phyloP scores from a whole-genome alignment of 345 rosid genomes.

The Pistacia integerrima region DNA sequence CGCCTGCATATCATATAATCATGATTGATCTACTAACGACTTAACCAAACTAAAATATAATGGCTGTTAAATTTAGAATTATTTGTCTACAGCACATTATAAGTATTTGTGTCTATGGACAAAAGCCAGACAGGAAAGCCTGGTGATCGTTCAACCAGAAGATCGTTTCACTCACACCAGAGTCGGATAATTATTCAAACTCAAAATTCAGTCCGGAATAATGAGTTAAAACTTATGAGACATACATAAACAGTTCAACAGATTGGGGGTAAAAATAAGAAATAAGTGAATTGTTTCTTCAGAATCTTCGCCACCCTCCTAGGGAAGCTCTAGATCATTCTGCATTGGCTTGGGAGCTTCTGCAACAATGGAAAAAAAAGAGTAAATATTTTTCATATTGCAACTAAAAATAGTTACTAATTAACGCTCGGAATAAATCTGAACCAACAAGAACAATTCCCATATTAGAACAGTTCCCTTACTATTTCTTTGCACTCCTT shows the following conservation, averaged over 20 bases:
- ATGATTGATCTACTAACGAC: no score
- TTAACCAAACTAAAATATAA: no score
- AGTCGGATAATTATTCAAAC: slow-evolving; percentile 6
- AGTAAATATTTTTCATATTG: not conserved
- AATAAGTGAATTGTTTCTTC: not conserved
- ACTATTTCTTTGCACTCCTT: not conserved
- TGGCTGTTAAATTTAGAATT: no score
- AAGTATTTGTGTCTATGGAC: not conserved
- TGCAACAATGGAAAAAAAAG: not conserved
- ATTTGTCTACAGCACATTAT: not conserved
- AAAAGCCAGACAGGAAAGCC: not conserved
- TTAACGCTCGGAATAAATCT: not conserved
- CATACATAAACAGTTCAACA: not conserved
- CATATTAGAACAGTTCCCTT: no score
- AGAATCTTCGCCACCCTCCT: not conserved
- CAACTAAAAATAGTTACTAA: not conserved
- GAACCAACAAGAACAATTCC: no score
- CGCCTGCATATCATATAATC: no score
- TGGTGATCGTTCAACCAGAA: not conserved
- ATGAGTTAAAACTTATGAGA: not conserved
- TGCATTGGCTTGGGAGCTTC: not conserved
- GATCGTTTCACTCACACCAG: not conserved
- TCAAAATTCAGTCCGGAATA: not conserved
- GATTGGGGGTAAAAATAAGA: not conserved
- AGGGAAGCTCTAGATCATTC: not conserved